Evolutionary conservation across 495 filamentous ascomycete species (phyloP), one percentile per base, ranked within the genome.

Genomic region (Penicillium canescens): DNA sequence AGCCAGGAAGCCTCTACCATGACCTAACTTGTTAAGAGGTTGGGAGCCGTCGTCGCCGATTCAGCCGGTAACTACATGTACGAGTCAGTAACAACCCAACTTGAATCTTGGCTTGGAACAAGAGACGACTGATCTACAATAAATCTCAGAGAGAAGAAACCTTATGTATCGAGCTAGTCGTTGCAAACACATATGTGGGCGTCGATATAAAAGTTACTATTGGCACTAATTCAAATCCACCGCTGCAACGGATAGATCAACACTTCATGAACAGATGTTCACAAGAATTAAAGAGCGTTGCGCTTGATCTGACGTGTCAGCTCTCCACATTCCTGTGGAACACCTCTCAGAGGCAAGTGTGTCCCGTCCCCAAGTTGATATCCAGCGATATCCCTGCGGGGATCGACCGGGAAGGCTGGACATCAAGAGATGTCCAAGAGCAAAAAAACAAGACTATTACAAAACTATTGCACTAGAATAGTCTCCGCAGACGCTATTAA

Each of bases 161-260:
- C 3, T 28, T 24, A 38, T 24, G 45, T 21, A 18, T 28, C 21
- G 18, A 12, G 14, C 16, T 16, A 33, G 18, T 23, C 8, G 10
- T 21, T 40, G 4, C 23, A 1, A 14, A 11, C 11, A 16, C 3
- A 45, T 11, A 12, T 33, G 20, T 45, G 33, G 33, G 12, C 14
- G 18, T 42, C 18, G 3, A 33, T 35, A 33, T 50, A 20, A 31
- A 31, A 38, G 34, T 34, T 14, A 50, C 10, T 50, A 42, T 50
- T 50, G 38, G 6, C 23, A 33, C 24, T 34, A 8, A 42, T 34
- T 35, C 16, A 28, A 18, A 31, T 42, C 39, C 12, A 42, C 39
- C 16, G 4, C 39, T 37, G 31, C 48, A 50, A 24, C n/a, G 12
- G 18, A 51, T n/a, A 34, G 38, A 42, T 42, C 48, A 34, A 35